A percentile compares a stretch with the other conserved stretches of the same genome.
phyloP scores from a whole-genome alignment of 2,329 filamentous ascomycete genomes.

The Xylaria sp. region DNA sequence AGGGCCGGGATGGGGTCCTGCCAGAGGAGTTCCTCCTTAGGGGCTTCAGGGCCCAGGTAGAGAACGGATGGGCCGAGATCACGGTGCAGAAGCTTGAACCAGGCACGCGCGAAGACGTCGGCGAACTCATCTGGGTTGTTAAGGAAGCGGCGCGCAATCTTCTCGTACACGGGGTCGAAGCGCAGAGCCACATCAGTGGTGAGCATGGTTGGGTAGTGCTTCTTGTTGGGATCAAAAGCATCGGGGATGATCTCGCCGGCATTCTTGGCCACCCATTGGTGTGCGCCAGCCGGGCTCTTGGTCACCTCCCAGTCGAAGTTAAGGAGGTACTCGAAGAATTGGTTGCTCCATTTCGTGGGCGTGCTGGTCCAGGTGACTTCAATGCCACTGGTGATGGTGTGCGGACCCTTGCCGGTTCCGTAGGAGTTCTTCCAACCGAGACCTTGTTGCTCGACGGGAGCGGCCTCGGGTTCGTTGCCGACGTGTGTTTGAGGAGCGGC shows the following conservation, averaged over 20 bases:
- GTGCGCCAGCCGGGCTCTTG: conserved; percentile 69
- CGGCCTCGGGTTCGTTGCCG: conserved; percentile 61
- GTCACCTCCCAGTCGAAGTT: conserved; percentile 72
- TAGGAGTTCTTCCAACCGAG: conserved; percentile 66
- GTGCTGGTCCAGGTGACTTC: conserved; percentile 77
- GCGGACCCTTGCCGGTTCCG: conserved; percentile 60
- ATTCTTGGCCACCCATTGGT: conserved; percentile 72
- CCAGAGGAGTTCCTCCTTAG: conserved; percentile 65
- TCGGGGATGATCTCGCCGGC: conserved; percentile 63
- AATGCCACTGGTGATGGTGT: conserved; percentile 70
- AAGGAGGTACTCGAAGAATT: conserved; percentile 71
- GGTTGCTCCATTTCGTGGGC: conserved; percentile 70
- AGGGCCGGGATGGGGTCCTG: conserved; percentile 64
- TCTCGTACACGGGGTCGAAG: conserved; percentile 66
- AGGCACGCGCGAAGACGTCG: conserved; percentile 66
- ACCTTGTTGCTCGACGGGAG: conserved; percentile 60
- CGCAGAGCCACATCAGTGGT: conserved; percentile 70
- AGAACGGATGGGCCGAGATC: conserved; percentile 67
- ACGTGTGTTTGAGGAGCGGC: conserved; percentile 60
- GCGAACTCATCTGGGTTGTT: conserved; percentile 63
- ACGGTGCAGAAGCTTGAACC: conserved; percentile 81
- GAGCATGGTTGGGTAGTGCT: conserved; percentile 71
- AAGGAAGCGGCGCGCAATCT: conserved; percentile 66
- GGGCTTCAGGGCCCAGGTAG: conserved; percentile 71
- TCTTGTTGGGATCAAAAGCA: conserved; percentile 63